Evolutionary conservation across 176 grass and related monocot genomes (phyloP), one percentile per base, ranked within the genome.

Genomic region (Chloris gayana): DNA sequence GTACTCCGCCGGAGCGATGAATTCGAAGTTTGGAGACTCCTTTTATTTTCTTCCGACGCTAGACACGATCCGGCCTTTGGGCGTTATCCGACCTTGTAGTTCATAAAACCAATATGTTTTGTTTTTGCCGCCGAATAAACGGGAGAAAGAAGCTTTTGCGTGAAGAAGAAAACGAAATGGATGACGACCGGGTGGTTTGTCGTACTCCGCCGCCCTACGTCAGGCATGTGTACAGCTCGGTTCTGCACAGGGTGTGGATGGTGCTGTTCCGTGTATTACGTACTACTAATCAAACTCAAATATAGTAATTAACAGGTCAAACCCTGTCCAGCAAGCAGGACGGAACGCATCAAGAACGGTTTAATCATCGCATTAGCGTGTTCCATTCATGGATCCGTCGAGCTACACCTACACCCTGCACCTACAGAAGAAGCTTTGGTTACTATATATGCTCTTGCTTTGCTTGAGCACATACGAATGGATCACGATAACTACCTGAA

Each of bases 141-240:
- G 41, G 9, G 9, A 44, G 41, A 10, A 44, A 12, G 9, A 12
- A 2, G 10, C 41, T 44, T 44, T 44, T 44, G 8, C 9, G 41
- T 12, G 41, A 44, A 44, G 11, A 44, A 44, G 41, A 44, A 44
- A 44, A 44, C 0, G 11, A 44, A 44, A 44, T 44, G 41, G 41
- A 56, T n/a, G 53, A 56, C 21, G 53, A 56, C 53, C 53, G 5
- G 19, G 53, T 56, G 7, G 53, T 56, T 56, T 76, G 84, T 81
- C 76, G 71, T 72, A 81, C 67, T 54, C 18, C 11, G 89, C 89
- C 89, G 89, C 89, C 89, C 85, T 91, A 91, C 80, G 81, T 91
- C 80, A 91, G 53, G 53, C 21, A 9, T 56, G 53, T 56, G 53
- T 56, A 50, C 47, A 18, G 47, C 14, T 50, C 7, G n/a, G 7